Base-by-base conservation (phyloP, 2,329 filamentous ascomycete genomes). In the Cladosporium sp. region DNA sequence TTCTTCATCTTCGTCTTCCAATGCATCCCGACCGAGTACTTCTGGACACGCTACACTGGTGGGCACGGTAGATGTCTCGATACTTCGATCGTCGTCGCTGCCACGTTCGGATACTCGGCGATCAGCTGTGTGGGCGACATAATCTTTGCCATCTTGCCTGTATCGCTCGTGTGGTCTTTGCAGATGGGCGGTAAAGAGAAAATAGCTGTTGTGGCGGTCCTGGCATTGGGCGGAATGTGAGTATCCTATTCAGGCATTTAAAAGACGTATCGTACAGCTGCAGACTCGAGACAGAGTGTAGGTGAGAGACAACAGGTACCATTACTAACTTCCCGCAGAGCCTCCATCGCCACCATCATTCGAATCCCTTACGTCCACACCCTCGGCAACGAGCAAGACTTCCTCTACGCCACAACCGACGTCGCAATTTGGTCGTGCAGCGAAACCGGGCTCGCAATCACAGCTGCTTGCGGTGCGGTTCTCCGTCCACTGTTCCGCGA, bases 401-500 rank as follows among this genome's bases (percentile, higher is more conserved):
- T 69, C 57, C 62, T 67, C 8, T 61, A 72, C 66, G 66, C 71
- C 57, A 83, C 81, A 1, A 76, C 78, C 58, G 80, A 82, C 65
- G 68, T 77, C 26, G 75, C 74, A 11, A 73, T 76, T 55, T 74
- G 72, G 71, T 72, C 74, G 1, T 73, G 72, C 1, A 67, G 75
- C 40, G 74, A 77, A 64, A 66, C 73, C 18, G 74, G 74, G 11
- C 59, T 77, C 16, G 74, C 72, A 18, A 70, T 75, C 60, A 75
- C 71, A 18, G 83, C 83, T 10, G 81, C 78, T 21, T 81, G 78
- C 68, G 77, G 84, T 7, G 82, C 82, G 11, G 83, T 81, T 1
- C 76, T 84, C 1, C 80, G 81, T 3, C 83, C 83, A 1, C 76
- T 85, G 0, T 76, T 85, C 62, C 55, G 61, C 26, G 46, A 61